Evolutionary conservation across 345 rosid genomes (phyloP), one percentile per base, ranked within the genome.

Genomic region (Pistacia vera): DNA sequence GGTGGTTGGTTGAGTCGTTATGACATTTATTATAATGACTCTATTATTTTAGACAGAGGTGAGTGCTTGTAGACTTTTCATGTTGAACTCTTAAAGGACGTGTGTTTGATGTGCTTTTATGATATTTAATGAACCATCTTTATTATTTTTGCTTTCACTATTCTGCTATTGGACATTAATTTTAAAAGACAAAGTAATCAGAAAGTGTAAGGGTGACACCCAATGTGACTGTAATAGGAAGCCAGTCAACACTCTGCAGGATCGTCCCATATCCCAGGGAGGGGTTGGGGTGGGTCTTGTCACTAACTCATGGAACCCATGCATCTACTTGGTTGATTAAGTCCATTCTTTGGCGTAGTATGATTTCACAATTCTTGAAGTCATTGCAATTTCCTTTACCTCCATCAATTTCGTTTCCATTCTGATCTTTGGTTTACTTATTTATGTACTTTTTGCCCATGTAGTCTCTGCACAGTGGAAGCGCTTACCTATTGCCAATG

Each of bases 1-100:
- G 98, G 99, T 70, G 99, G 99, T 73, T 96, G 98, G 99, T 84
- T 96, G 77, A 96, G 95, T 82, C 98, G 98, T 68, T 96, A 96
- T 72, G 97, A 96, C 75, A 89, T 96, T 71, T 96, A 93, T 83
- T 92, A 92, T 77, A 90, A 96, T 77, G 99, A 96, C 75, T 90
- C 87, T 83, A 76, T 93, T 66, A 83, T 96, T 74, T 86, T 96
- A 81, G 99, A 96, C 76, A 86, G 99, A 85, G 91, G 99, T 96
- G 78, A 78, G 82, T 80, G 62, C 63, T 83, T 77, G 63, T 73
- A 36, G 11, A 48, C 77, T 71, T 78, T 60, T 52, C 35, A 60
- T 63, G 36, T 41, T 68, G 13, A 18, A 63, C 14, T 51, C 48
- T 33, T 62, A 11, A 49, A 22, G 12, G 20, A 44, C 58, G 13